These are phyloP conservation scores for Xanthoconium purpureum DNA, from an alignment of 768 basidiomycete genomes.

Conservation along the genomic window DNA sequence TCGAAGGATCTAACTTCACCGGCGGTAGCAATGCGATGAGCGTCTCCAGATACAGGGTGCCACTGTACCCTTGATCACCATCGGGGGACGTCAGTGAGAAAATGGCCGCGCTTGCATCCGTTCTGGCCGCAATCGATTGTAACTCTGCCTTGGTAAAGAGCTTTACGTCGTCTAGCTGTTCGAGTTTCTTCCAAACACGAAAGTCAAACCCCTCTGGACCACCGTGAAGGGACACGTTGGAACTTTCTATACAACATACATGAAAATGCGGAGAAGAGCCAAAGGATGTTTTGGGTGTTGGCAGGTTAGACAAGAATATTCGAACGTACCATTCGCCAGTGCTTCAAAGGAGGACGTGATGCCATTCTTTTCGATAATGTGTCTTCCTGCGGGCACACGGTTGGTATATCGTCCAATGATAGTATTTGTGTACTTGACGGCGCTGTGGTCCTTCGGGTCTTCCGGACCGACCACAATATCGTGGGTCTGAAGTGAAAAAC, in stretches of 20 bases:
- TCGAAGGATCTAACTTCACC: slow-evolving; percentile 23
- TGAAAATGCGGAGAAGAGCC: slow-evolving; percentile 9
- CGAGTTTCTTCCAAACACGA: slow-evolving; percentile 48
- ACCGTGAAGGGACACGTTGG: slow-evolving; percentile 67
- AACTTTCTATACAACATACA: slow-evolving; percentile 36
- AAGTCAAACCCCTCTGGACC: slow-evolving; percentile 66
- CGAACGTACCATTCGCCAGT: slow-evolving; percentile 34
- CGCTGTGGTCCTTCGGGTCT: slow-evolving; percentile 52
- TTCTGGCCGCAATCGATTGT: slow-evolving; percentile 35
- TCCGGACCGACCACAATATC: slow-evolving; percentile 77
- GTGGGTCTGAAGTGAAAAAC: slow-evolving; percentile 48
- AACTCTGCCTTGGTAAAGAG: slow-evolving; percentile 61
- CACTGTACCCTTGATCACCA: slow-evolving; percentile 72
- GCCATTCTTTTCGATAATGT: slow-evolving; percentile 52
- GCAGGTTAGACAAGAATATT: neutral
- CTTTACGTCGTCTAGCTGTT: slow-evolving; percentile 34
- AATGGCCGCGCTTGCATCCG: slow-evolving; percentile 40
- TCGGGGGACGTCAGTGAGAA: slow-evolving; percentile 58
- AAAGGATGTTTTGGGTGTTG: no score
- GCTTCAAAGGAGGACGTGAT: slow-evolving; percentile 47
- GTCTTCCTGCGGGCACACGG: slow-evolving; percentile 60
- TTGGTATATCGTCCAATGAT: slow-evolving; percentile 74
- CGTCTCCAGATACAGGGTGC: slow-evolving; percentile 57
- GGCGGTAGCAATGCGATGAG: slow-evolving; percentile 48
- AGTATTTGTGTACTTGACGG: slow-evolving; percentile 68